A percentile compares a stretch with the other conserved stretches of the same genome.
These are phyloP conservation scores for Neurospora sp. DNA, from an alignment of 2,329 filamentous ascomycete genomes.

Conservation along the genomic window DNA sequence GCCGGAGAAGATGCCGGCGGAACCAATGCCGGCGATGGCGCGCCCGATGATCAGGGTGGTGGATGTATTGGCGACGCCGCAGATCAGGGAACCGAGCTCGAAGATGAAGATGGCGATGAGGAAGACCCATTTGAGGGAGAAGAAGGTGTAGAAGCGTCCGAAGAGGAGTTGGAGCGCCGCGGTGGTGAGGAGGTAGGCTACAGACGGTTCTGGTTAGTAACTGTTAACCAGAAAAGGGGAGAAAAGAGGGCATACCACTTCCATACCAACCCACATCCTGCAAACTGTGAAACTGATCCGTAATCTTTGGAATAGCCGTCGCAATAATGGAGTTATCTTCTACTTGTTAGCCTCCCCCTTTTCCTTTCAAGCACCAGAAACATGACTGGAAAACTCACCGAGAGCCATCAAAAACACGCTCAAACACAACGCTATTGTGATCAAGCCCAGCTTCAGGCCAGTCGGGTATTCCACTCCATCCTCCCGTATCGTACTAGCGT, in stretches of 20 bases:
- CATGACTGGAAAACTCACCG: constrained; percentile 17
- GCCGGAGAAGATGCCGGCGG: constrained; percentile 34
- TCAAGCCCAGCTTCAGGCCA: constrained; percentile 27
- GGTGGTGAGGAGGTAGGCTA: constrained; percentile 29
- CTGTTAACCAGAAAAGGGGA: background rate
- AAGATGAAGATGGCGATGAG: constrained; percentile 28
- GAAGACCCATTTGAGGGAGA: constrained; percentile 28
- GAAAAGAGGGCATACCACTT: constrained; percentile 10
- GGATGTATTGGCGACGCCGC: constrained; percentile 22
- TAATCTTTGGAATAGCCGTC: constrained; percentile 30
- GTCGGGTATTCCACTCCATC: constrained; percentile 29
- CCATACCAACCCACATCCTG: constrained; percentile 38
- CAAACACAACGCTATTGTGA: constrained; percentile 33
- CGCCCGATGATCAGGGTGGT: constrained; percentile 22
- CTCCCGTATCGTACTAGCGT: constrained; percentile 21
- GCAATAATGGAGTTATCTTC: constrained; percentile 27
- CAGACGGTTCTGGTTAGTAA: background rate
- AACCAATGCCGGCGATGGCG: constrained; percentile 24
- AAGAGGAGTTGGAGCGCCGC: constrained; percentile 27
- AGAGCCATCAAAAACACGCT: constrained; percentile 35
- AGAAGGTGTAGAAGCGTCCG: constrained; percentile 32
- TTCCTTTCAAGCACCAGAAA: background rate
- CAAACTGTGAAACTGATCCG: constrained; percentile 28
- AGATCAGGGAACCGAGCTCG: constrained; percentile 30
- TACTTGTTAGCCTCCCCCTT: background rate